Conservation (phyloP, 176 grass and related monocot species). For the Poa annua region DNA sequence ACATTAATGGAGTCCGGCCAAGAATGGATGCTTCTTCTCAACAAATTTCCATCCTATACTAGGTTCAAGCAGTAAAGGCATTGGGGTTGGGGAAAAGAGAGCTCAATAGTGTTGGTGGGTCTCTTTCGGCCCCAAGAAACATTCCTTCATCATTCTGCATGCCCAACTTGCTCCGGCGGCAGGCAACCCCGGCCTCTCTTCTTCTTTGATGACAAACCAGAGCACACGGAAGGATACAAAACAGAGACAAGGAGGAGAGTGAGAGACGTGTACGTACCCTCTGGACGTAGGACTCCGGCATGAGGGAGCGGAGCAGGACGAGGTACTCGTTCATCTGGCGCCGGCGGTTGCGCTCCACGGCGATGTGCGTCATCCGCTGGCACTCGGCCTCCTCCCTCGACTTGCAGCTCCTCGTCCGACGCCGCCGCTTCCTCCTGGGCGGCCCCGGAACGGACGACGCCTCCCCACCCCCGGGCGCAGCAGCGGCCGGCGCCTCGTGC, state of each 20-base stretch:
- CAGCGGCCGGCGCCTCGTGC: neutral
- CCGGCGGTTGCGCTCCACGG: constrained; percentile 96
- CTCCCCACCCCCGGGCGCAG: neutral
- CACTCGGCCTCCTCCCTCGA: constrained; percentile 84
- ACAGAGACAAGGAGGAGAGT: constrained; percentile 7
- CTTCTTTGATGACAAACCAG: constrained; percentile 32
- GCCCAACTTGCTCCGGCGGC: constrained; percentile 33
- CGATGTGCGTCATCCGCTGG: constrained; percentile 98
- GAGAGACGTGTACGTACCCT: constrained; percentile 53
- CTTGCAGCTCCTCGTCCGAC: constrained; percentile 75
- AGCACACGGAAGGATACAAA: neutral
- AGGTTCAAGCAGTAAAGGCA: constrained; percentile 16
- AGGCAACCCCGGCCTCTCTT: constrained; percentile 35
- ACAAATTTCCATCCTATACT: neutral
- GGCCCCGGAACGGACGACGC: neutral
- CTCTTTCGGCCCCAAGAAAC: constrained; percentile 33
- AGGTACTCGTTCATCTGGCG: constrained; percentile 98
- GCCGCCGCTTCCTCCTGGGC: constrained; percentile 74
- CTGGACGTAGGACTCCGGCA: constrained; percentile 84
- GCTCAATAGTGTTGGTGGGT: constrained; percentile 18
- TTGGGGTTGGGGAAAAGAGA: neutral
- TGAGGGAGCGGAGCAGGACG: constrained; percentile 73
- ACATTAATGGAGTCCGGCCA: constrained; percentile 51
- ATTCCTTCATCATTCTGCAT: constrained; percentile 13
- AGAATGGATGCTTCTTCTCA: constrained; percentile 10